Evolutionary conservation across 129 eudicot species (phyloP), one percentile per base, ranked within the genome.

Genomic region (Tagetes erecta): DNA sequence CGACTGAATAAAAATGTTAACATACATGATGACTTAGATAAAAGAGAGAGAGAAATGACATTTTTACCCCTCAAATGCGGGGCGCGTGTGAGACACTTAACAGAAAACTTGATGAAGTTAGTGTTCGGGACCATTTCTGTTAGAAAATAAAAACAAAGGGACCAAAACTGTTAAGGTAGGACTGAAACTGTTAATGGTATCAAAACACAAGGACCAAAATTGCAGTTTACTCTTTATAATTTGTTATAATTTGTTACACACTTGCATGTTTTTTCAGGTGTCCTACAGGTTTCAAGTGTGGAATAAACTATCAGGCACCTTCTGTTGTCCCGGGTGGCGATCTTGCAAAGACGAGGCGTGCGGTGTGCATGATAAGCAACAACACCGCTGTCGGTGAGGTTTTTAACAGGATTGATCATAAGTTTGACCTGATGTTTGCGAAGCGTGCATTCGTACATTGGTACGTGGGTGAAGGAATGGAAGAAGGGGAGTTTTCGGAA

Each of bases 391-490:
- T 89, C 47, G 87, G 91, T 1, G 91, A 89, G 42, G 96, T 89
- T 9, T 89, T 89, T 58, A 75, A 80, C 6, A 33, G 91, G 27
- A 89, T 89, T n/a, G 85, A 89, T 70, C 87, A 82, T 73, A 89
- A 89, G 74, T 89, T 89, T 62, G 96, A 84, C 71, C 84, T 87
- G 4, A 87, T 87, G 91, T 87, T 72, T 27, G 77, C 91, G 10
- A 87, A 87, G 47, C 79, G 96, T 44, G 96, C 96, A 5, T 86
- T 89, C 64, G 96, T 89, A 7, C 96, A 89, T 77, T 89, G 96
- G 96, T 89, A 89, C 20, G 96, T 89, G 6, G 91, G 96, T 68
- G 96, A 89, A 80, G 96, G 96, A 27, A 89, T 89, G 91, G 96
- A 89, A 68, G 96, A 89, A 80, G 96, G 96, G 7, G 96, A 89